These are phyloP conservation scores for Meyerozyma elateridarum DNA, from an alignment of 1,139 yeast genomes.

Conservation along the genomic window DNA sequence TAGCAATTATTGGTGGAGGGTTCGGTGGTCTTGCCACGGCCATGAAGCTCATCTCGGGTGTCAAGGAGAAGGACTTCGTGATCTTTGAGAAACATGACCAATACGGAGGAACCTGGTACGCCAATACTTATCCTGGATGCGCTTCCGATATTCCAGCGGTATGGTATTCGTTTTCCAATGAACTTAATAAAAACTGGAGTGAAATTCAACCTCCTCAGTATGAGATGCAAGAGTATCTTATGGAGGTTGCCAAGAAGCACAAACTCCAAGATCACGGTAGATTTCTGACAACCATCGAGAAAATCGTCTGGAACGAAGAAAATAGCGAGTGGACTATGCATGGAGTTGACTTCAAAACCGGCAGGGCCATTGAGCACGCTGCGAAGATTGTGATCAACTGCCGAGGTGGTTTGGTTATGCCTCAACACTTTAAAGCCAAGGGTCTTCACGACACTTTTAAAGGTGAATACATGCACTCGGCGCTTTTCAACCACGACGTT, in stretches of 20 bases:
- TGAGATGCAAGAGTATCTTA: conserved; percentile 45
- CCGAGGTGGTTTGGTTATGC: conserved; percentile 12
- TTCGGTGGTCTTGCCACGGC: conserved; percentile 41
- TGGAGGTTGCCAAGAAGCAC: conserved; percentile 33
- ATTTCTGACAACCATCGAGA: conserved; percentile 27
- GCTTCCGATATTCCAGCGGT: conserved; percentile 49
- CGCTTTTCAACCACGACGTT: conserved; percentile 41
- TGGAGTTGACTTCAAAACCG: conserved; percentile 31
- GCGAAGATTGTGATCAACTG: conserved; percentile 30
- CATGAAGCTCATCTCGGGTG: conserved; percentile 24
- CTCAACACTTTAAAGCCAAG: conserved; percentile 9
- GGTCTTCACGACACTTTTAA: conserved; percentile 41
- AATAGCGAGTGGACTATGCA: conserved; percentile 33
- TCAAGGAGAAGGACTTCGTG: conserved; percentile 30
- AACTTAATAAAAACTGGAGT: conserved; percentile 41
- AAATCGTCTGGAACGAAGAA: conserved; percentile 27
- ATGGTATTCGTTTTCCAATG: conserved; percentile 42
- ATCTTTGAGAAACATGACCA: conserved; percentile 42
- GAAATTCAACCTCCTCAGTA: conserved; percentile 44
- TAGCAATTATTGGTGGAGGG: conserved; percentile 46
- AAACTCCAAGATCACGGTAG: conserved; percentile 25
- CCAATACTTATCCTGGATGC: conserved; percentile 52
- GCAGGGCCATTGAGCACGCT: conserved; percentile 20
- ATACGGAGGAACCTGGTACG: conserved; percentile 55
- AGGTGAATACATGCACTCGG: conserved; percentile 46